A percentile compares a stretch with the other conserved stretches of the same genome.
Evolutionary conservation across 805 yeast genomes (phyloP).

Genomic region (Starmerella bombicola): DNA sequence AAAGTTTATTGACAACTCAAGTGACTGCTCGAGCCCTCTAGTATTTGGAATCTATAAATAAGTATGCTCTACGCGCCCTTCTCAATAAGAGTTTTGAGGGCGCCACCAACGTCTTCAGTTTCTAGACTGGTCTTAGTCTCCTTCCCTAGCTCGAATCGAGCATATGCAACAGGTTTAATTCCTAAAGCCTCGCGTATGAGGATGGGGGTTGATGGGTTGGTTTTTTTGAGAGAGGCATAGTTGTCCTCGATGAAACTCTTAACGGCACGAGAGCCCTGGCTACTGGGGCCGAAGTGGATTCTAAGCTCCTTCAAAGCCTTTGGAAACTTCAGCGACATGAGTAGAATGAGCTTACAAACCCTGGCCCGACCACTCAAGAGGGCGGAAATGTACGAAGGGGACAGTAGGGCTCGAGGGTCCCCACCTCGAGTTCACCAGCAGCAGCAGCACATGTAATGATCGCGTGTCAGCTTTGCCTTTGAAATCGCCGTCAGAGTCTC

Average conservation of each 20-base stretch:
- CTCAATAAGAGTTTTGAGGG: slow-evolving; percentile 33
- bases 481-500: no score
- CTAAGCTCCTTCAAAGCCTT: slow-evolving; percentile 61
- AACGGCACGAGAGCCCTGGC: slow-evolving; percentile 54
- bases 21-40: no score
- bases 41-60: no score
- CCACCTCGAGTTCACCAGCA: no score
- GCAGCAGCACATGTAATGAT: no score
- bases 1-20: no score
- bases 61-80: slow-evolving; percentile 18
- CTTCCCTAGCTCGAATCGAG: slow-evolving; percentile 47
- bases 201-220: slow-evolving; percentile 58
- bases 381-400: no score
- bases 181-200: slow-evolving; percentile 67
- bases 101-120: slow-evolving; percentile 33
- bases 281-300: slow-evolving; percentile 69
- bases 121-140: slow-evolving; percentile 38
- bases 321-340: slow-evolving; percentile 30
- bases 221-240: slow-evolving; percentile 52
- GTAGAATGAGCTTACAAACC: background rate
- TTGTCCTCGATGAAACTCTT: slow-evolving; percentile 49
- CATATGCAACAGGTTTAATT: slow-evolving; percentile 58
- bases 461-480: no score
- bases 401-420: no score
- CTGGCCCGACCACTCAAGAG: no score